A percentile compares a stretch with the other conserved stretches of the same genome.
Evolutionary conservation across 306 rosid genomes (phyloP).

Genomic region (Leucaena leucocephala): DNA sequence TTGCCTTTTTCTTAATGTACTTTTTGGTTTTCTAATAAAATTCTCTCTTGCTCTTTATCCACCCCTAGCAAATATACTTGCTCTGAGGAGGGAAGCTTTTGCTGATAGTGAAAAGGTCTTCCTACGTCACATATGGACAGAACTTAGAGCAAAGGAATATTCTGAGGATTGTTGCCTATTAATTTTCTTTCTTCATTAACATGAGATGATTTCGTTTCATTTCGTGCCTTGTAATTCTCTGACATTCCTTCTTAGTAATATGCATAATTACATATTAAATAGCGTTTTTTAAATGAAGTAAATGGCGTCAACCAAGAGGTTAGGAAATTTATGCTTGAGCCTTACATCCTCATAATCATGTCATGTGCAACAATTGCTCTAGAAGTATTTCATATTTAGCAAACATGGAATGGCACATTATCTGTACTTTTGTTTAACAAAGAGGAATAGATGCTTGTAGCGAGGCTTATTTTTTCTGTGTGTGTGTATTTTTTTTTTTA

Average conservation of each 20-base stretch:
- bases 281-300: neutral
- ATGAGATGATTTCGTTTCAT: neutral
- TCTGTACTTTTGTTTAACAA: neutral
- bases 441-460: constrained; percentile 11
- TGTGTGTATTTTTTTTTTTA: neutral
- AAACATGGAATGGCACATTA: neutral
- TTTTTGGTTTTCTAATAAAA: no score
- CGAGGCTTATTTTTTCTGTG: neutral
- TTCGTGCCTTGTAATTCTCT: neutral
- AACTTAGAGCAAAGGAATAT: neutral
- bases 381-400: neutral
- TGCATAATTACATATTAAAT: neutral
- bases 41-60: constrained; percentile 7
- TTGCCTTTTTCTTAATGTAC: neutral
- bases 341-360: constrained; percentile 6
- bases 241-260: neutral
- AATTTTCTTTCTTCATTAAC: neutral
- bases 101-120: neutral
- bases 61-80: neutral
- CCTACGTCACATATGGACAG: neutral
- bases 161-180: neutral
- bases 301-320: constrained; percentile 2
- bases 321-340: neutral
- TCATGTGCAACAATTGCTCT: neutral
- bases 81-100: constrained; percentile 21